Conservation (phyloP, 2,329 filamentous ascomycete species). For the Aspergillus eucalypticola region DNA sequence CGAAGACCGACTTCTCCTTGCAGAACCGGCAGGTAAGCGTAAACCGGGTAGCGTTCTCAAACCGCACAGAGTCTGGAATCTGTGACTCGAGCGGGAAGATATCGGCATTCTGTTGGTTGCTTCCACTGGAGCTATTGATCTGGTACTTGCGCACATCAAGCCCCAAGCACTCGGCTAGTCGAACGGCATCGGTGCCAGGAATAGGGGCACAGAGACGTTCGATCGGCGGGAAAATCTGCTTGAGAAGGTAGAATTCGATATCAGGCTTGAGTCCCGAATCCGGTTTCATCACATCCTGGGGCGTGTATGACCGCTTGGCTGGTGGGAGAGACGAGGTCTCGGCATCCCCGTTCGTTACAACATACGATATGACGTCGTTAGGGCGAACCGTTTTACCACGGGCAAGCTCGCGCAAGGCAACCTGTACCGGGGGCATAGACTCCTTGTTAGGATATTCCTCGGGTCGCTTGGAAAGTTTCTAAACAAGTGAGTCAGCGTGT, state of each 20-base stretch:
- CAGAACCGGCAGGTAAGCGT: slow-evolving; percentile 79
- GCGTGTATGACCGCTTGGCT: slow-evolving; percentile 85
- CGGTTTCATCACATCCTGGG: slow-evolving; percentile 78
- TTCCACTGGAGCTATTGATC: slow-evolving; percentile 60
- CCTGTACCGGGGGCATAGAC: slow-evolving; percentile 95
- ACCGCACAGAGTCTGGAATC: slow-evolving; percentile 87
- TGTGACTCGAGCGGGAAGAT: slow-evolving; percentile 93
- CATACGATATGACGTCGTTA: slow-evolving; percentile 94
- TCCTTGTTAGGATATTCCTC: slow-evolving; percentile 92
- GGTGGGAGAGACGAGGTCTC: slow-evolving; percentile 63
- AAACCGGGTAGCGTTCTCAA: slow-evolving; percentile 76
- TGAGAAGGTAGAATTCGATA: slow-evolving; percentile 96
- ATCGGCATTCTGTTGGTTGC: slow-evolving; percentile 60
- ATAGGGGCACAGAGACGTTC: slow-evolving; percentile 98
- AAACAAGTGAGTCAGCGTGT: slow-evolving; percentile 20
- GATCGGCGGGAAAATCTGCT: slow-evolving; percentile 97
- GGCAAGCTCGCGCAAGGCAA: slow-evolving; percentile 83
- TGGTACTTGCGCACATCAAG: slow-evolving; percentile 87
- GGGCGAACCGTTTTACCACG: slow-evolving; percentile 85
- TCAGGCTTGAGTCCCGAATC: slow-evolving; percentile 78
- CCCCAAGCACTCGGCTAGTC: slow-evolving; percentile 89
- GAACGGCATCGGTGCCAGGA: slow-evolving; percentile 82
- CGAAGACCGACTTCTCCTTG: slow-evolving; percentile 70
- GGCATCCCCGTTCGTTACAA: slow-evolving; percentile 72
- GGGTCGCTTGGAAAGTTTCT: slow-evolving; percentile 89